Evolutionary conservation across 176 grass and related monocot genomes (phyloP).

Genomic region (Bolboschoenus planiculmis): DNA sequence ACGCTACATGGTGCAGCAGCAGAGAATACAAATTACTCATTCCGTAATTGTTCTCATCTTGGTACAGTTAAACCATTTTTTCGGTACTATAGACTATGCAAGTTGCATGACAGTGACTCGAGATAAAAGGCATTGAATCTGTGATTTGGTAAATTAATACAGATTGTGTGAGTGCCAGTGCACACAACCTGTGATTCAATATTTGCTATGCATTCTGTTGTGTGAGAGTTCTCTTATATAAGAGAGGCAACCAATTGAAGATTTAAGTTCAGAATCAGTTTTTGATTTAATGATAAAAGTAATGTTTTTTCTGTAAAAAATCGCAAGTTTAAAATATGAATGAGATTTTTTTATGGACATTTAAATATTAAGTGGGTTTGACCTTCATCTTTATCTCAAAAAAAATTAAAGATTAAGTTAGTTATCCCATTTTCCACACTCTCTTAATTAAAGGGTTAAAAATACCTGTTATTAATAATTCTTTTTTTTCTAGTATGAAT

Average conservation of each 20-base stretch:
- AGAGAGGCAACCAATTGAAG: not conserved
- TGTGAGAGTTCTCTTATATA: not conserved
- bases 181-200: not conserved
- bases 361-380: too few relatives aligned
- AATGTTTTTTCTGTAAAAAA: too few relatives aligned
- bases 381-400: too few relatives aligned
- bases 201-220: not conserved
- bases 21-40: not conserved
- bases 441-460: not conserved
- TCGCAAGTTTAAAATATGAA: too few relatives aligned
- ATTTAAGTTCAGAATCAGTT: too few relatives aligned
- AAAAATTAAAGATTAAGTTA: too few relatives aligned
- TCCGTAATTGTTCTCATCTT: not conserved
- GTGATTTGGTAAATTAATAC: not conserved
- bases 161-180: not conserved
- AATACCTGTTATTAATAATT: not conserved
- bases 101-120: not conserved
- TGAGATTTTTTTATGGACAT: too few relatives aligned
- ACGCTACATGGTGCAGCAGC: too few relatives aligned
- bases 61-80: not conserved
- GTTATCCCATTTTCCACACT: not conserved
- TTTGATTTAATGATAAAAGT: too few relatives aligned
- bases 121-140: not conserved
- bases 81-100: not conserved
- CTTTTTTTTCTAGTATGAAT: not conserved